Evolutionary conservation across 345 rosid species (phyloP).

Genomic region (Citrus reticulata): DNA sequence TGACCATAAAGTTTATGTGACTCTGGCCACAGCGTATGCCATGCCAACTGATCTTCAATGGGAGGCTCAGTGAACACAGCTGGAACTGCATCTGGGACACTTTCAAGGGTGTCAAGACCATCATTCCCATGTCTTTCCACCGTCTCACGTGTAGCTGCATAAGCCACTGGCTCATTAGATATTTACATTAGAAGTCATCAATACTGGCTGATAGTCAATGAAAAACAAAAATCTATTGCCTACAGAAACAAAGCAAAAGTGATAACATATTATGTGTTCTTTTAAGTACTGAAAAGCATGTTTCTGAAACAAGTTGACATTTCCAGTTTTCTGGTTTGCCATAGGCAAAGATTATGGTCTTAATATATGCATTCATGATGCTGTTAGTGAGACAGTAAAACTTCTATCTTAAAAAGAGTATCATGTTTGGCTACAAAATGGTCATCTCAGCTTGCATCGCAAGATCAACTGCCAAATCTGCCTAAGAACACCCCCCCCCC

Average conservation of each 20-base stretch:
- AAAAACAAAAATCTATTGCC: background rate
- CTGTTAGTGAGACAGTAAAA: background rate
- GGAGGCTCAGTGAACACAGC: constrained; percentile 81
- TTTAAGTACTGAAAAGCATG: background rate
- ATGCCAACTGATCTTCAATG: constrained; percentile 87
- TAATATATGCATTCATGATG: background rate
- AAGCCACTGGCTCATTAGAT: constrained; percentile 11
- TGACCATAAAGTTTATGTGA: constrained; percentile 94
- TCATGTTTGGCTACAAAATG: background rate
- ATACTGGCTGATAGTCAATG: background rate
- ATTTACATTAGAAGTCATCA: background rate
- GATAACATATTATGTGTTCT: background rate
- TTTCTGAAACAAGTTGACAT: background rate
- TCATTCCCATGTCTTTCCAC: constrained; percentile 45
- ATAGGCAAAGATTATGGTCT: background rate
- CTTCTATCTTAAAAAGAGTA: background rate
- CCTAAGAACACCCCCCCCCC: background rate
- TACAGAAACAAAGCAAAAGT: background rate
- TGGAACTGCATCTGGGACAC: constrained; percentile 94
- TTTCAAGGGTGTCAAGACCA: constrained; percentile 79
- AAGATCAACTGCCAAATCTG: background rate
- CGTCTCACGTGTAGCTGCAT: constrained; percentile 57
- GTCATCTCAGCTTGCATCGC: background rate
- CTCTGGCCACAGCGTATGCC: constrained; percentile 93
- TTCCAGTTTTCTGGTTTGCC: background rate